phyloP scores from a whole-genome alignment of 2,329 filamentous ascomycete species.

The Metarhizium sp. region DNA sequence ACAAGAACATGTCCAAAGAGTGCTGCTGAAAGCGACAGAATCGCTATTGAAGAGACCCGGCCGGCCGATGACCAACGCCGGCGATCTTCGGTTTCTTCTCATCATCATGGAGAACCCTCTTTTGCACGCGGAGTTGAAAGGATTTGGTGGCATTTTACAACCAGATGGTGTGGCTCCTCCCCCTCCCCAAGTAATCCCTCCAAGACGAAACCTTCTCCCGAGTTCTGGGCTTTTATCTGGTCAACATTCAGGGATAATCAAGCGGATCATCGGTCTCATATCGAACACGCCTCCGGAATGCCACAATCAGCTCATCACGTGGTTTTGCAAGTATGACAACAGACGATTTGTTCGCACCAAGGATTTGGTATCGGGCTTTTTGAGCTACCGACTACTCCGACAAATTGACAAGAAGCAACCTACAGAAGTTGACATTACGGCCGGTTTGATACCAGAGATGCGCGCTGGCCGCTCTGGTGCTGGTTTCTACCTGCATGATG shows the following conservation, averaged over 20 bases:
- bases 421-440: slow-evolving; percentile 49
- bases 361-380: slow-evolving; percentile 67
- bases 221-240: slow-evolving; percentile 41
- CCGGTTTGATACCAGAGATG: slow-evolving; percentile 64
- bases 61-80: slow-evolving; percentile 54
- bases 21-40: slow-evolving; percentile 70
- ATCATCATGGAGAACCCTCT: slow-evolving; percentile 73
- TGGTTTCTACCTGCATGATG: slow-evolving; percentile 64
- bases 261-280: slow-evolving; percentile 71
- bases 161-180: slow-evolving; percentile 12
- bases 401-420: slow-evolving; percentile 59
- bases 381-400: slow-evolving; percentile 69
- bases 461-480: slow-evolving; percentile 47
- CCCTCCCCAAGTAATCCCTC: not conserved
- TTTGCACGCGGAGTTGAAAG: slow-evolving; percentile 39
- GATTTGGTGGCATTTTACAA: slow-evolving; percentile 32
- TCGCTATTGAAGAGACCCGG: slow-evolving; percentile 72
- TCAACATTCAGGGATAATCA: slow-evolving; percentile 75
- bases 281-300: slow-evolving; percentile 67
- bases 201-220: slow-evolving; percentile 10
- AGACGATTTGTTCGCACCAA: slow-evolving; percentile 62
- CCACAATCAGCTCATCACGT: slow-evolving; percentile 67
- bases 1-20: slow-evolving; percentile 58
- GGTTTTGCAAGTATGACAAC: slow-evolving; percentile 65
- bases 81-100: slow-evolving; percentile 68